phyloP scores from a whole-genome alignment of 257 asterid genomes.

The Mentha longifolia region DNA sequence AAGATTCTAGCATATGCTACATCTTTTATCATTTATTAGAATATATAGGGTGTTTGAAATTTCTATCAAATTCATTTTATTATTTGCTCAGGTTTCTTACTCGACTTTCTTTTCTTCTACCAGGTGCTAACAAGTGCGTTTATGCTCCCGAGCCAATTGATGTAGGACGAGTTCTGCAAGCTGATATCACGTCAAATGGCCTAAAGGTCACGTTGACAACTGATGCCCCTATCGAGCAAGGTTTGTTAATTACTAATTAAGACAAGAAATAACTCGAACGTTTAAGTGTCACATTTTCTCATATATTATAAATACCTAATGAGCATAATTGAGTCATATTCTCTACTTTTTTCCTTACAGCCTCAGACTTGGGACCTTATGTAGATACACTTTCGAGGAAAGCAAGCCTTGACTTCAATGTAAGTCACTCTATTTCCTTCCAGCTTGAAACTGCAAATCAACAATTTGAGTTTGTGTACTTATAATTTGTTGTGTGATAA shows the following conservation, averaged over 20 bases:
- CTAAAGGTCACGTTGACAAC: constrained; percentile 59
- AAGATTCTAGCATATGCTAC: neutral
- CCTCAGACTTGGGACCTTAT: constrained; percentile 63
- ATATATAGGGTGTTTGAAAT: neutral
- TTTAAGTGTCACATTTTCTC: constrained; percentile 2
- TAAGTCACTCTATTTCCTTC: constrained; percentile 42
- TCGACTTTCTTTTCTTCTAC: constrained; percentile 4
- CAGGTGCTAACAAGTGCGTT: constrained; percentile 82
- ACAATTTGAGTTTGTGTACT: neutral
- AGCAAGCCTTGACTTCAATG: constrained; percentile 78
- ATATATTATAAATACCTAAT: neutral
- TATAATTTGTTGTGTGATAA: neutral
- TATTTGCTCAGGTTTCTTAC: neutral
- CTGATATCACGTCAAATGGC: constrained; percentile 62
- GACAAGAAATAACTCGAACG: neutral
- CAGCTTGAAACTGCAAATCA: constrained; percentile 4
- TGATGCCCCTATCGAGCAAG: constrained; percentile 71
- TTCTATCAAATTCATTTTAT: neutral
- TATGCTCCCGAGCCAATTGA: constrained; percentile 98
- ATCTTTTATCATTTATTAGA: neutral
- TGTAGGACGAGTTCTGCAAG: constrained; percentile 81
- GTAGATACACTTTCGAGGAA: constrained; percentile 75
- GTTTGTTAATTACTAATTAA: constrained; percentile 41
- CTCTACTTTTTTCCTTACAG: constrained; percentile 33
- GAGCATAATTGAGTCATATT: neutral